These are phyloP conservation scores for Tephrocybe sp. DNA, from an alignment of 768 basidiomycete genomes.

Conservation along the genomic window DNA sequence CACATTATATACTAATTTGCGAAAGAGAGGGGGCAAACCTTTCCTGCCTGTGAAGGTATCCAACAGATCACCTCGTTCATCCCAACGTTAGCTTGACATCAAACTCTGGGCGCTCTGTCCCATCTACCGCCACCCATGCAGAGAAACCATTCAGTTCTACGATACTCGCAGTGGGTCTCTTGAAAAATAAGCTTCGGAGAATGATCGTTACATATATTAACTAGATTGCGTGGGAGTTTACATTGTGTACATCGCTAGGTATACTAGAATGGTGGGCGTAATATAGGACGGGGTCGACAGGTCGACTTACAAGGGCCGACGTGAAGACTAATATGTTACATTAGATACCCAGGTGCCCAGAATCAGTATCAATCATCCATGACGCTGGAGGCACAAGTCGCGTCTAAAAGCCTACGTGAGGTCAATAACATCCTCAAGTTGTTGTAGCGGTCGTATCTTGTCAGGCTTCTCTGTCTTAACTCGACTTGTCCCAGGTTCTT, in stretches of 20 bases:
- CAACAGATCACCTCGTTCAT: constrained; percentile 1
- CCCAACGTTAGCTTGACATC: neutral
- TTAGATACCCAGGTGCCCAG: neutral
- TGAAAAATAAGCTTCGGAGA: too few relatives aligned
- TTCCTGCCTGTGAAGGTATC: constrained; percentile 3
- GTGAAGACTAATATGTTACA: too few relatives aligned
- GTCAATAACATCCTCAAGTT: neutral
- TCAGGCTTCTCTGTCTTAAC: neutral
- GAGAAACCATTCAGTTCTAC: constrained; percentile 4
- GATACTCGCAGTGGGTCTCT: neutral
- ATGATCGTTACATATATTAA: too few relatives aligned
- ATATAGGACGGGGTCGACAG: too few relatives aligned
- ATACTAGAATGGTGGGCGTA: too few relatives aligned
- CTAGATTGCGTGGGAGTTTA: too few relatives aligned
- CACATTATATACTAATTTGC: too few relatives aligned
- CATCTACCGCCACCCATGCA: constrained; percentile 7
- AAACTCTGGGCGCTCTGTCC: constrained; percentile 1
- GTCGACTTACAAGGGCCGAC: too few relatives aligned
- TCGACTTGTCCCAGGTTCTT: neutral
- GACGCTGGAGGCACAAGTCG: neutral
- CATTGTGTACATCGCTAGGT: too few relatives aligned
- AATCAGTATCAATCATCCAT: neutral
- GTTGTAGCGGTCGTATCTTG: neutral
- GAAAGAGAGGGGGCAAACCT: neutral
- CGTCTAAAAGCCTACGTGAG: neutral